Base-by-base conservation (phyloP, 805 yeast genomes). In the Dipodascus geniculatus region DNA sequence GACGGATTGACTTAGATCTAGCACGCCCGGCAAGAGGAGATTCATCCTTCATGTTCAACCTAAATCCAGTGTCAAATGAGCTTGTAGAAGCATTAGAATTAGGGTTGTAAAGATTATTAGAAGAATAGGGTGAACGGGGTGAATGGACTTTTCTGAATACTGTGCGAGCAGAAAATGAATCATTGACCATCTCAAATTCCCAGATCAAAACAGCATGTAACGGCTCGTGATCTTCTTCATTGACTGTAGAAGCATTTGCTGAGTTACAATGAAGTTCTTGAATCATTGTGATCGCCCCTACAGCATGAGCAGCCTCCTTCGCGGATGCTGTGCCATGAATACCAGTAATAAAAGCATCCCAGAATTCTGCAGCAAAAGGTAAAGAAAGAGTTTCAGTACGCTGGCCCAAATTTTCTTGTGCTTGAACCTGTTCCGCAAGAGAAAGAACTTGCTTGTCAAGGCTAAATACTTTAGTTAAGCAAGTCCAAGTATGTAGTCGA, bases 281-380 rank as follows among this genome's bases (percentile, higher is more conserved):
- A 31, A 62, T 56, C 50, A 68, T 66, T 14, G 66, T 62, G 51
- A 68, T 60, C 3, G 71, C 71, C 20, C 57, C 58, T 20, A 68
- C 58, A 19, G 69, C 67, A 16, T 59, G 63, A 1, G 65, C 58
- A 52, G 62, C 58, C 24, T 57, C 53, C 35, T 55, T 55, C 38
- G 58, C 56, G 22, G 55, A 58, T 8, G 58, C 49, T 24, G 44
- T 38, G 17, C 48, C 50, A 28, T 42, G 48, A 54, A 69, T 62
- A 2, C 71, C 68, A 19, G 58, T 56, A 33, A 69, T 53, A 56
- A 69, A 69, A 23, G 71, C 71, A 3, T 66, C 58, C 71, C 72
- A 69, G 57, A 69, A 69, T 52, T 69, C 73, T 22, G 65, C 57
- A 17, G 70, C 63, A 56, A 68, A 68, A 14, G 71, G 71, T 23